Evolutionary conservation across 768 basidiomycete species (phyloP).

Genomic region (Chlorophyllum brunneum): DNA sequence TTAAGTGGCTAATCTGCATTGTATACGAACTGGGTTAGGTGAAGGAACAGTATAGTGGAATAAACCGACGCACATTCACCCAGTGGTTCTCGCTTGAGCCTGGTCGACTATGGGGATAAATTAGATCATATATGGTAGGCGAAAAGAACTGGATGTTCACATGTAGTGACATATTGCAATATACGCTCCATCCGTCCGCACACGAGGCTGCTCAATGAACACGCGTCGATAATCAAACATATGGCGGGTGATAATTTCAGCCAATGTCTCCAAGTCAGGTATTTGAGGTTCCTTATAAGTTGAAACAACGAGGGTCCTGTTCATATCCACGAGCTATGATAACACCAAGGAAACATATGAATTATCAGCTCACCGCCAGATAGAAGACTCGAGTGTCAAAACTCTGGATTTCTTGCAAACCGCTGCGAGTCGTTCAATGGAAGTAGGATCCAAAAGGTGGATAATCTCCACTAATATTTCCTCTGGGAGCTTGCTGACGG

Average conservation of each 20-base stretch:
- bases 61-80: constrained; percentile 64
- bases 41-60: not conserved
- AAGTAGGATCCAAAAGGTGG: constrained; percentile 56
- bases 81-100: constrained; percentile 83
- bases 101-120: constrained; percentile 44
- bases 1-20: constrained; percentile 69
- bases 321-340: not conserved
- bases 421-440: constrained; percentile 74
- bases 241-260: constrained; percentile 48
- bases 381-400: constrained; percentile 59
- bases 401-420: constrained; percentile 74
- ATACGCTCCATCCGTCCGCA: constrained; percentile 86
- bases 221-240: constrained; percentile 67
- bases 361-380: constrained; percentile 65
- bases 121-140: constrained; percentile 9
- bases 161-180: constrained; percentile 89
- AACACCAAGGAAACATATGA: not conserved
- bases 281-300: constrained; percentile 81
- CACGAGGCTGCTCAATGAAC: constrained; percentile 79
- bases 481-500: constrained; percentile 62
- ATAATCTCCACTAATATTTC: constrained; percentile 73
- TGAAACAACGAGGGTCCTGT: constrained; percentile 58
- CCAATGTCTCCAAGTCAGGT: constrained; percentile 42
- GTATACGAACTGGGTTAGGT: constrained; percentile 6
- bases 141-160: constrained; percentile 36